These are phyloP conservation scores for Thyridium curvatum DNA, from an alignment of 2,329 filamentous ascomycete genomes.

Conservation along the genomic window DNA sequence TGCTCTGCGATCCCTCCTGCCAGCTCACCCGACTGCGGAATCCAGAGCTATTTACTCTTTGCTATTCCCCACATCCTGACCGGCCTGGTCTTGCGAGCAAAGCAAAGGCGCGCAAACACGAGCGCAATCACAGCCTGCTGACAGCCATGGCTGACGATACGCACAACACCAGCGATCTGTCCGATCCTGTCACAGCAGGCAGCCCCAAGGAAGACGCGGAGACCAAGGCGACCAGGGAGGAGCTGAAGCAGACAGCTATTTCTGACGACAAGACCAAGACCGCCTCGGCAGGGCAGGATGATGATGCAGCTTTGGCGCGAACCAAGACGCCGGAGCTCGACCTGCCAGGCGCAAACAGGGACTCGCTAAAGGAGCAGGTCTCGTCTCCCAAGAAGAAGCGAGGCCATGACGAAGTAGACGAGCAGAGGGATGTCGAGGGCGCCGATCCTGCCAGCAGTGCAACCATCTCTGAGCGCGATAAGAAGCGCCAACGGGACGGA, in stretches of 20 bases:
- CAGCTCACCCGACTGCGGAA: too few relatives aligned
- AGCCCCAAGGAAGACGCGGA: conserved; percentile 50
- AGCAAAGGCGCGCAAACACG: not conserved
- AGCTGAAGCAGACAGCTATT: conserved; percentile 58
- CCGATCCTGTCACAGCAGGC: conserved; percentile 22
- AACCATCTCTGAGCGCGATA: conserved; percentile 55
- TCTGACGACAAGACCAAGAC: conserved; percentile 39
- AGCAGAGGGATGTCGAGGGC: conserved; percentile 32
- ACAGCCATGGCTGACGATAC: conserved; percentile 36
- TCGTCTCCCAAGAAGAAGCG: conserved; percentile 63
- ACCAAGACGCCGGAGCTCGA: conserved; percentile 27
- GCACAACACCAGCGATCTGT: conserved; percentile 33
- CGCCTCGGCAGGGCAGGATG: conserved; percentile 14
- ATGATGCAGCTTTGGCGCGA: conserved; percentile 16
- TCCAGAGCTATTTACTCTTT: too few relatives aligned
- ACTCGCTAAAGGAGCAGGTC: conserved; percentile 41
- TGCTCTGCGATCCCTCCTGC: too few relatives aligned
- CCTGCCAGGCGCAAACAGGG: conserved; percentile 22
- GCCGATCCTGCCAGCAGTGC: conserved; percentile 35
- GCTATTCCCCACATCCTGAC: too few relatives aligned
- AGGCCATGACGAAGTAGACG: conserved; percentile 52
- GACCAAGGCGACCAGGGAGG: conserved; percentile 56
- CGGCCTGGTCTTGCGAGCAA: too few relatives aligned
- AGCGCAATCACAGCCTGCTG: not conserved
- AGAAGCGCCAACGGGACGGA: conserved; percentile 56